Evolutionary conservation across 2,329 filamentous ascomycete species (phyloP), one percentile per base, ranked within the genome.

Genomic region (Daldinia eschscholtzii): DNA sequence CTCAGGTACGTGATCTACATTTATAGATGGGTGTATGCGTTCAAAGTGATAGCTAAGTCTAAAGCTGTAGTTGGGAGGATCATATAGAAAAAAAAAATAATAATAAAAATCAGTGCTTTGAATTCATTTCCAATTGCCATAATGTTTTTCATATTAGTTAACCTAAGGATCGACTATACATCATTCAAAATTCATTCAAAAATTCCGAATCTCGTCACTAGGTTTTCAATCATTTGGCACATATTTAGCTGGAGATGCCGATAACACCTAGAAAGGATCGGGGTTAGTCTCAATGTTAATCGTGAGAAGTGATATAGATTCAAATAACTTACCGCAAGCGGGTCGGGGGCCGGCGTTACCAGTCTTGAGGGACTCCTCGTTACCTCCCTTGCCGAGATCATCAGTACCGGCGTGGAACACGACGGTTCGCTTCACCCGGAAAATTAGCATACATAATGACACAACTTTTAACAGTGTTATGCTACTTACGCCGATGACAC

Each of bases 311-410:
- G 30, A 41, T 33, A 61, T 44, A 18, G 30, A 2, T 42, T 28
- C 20, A 28, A 37, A 42, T 41, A 62, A 83, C 88, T 80, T 88
- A 93, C 96, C 96, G 85, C 96, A 99, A 81, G 96, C 96, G 80
- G 96, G 96, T 80, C 96, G 93, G 76, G 86, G 82, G 78, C 96
- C 96, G 80, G 96, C 96, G 82, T 98, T 99, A 76, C 96, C 96
- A 74, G 96, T 99, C 91, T 97, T 98, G 87, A 97, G 93, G 79
- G 93, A 97, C 87, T 98, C 94, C 85, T 95, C 93, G 85, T 93
- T 91, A 76, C 85, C 93, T 79, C 94, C 94, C 88, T 92, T 93
- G 83, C 96, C 96, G 73, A 99, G 93, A 80, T 99, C 96, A 81
- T 99, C 96, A 75, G 95, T 98, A 81, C 96, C 96, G 76, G 87